phyloP scores from a whole-genome alignment of 768 basidiomycete genomes.

The Tremella yokohamensis region DNA sequence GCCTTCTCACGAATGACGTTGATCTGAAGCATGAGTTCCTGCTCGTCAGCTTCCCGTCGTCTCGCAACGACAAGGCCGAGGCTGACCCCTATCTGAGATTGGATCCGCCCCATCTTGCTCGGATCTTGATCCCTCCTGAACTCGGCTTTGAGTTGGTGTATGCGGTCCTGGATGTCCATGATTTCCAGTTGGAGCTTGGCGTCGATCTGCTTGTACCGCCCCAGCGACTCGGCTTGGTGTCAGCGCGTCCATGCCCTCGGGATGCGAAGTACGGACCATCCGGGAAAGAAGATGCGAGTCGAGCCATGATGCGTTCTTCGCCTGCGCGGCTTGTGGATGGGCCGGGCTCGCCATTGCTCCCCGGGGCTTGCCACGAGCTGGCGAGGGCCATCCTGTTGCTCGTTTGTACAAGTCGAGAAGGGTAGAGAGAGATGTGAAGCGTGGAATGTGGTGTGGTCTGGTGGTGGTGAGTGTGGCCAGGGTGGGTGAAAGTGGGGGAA shows the following conservation, averaged over 20 bases:
- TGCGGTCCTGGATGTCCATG: slow-evolving; percentile 66
- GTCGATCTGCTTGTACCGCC: slow-evolving; percentile 68
- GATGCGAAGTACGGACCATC: slow-evolving; percentile 26
- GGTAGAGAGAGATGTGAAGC: too few relatives aligned
- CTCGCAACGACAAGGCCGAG: neutral
- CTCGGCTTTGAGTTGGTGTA: slow-evolving; percentile 64
- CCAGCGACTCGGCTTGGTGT: slow-evolving; percentile 67
- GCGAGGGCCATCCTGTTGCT: slow-evolving; percentile 3
- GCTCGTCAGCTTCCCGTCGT: slow-evolving; percentile 13
- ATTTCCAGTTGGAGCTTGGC: slow-evolving; percentile 67
- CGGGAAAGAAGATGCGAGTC: slow-evolving; percentile 29
- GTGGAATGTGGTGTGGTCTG: too few relatives aligned
- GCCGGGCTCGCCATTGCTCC: slow-evolving; percentile 7
- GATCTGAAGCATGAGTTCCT: slow-evolving; percentile 95
- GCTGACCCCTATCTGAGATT: slow-evolving; percentile 90
- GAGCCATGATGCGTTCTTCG: slow-evolving; percentile 27
- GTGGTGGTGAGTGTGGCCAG: too few relatives aligned
- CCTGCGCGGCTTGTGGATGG: slow-evolving; percentile 1
- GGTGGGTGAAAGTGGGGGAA: too few relatives aligned
- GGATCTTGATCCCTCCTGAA: slow-evolving; percentile 76
- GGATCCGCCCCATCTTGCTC: slow-evolving; percentile 81
- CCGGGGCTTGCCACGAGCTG: too few relatives aligned
- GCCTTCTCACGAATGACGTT: slow-evolving; percentile 94
- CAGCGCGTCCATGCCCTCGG: slow-evolving; percentile 2
- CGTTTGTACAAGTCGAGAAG: too few relatives aligned